Base-by-base conservation (phyloP, 1,284 basidiomycete species). In the Malassezia arunalokei region DNA sequence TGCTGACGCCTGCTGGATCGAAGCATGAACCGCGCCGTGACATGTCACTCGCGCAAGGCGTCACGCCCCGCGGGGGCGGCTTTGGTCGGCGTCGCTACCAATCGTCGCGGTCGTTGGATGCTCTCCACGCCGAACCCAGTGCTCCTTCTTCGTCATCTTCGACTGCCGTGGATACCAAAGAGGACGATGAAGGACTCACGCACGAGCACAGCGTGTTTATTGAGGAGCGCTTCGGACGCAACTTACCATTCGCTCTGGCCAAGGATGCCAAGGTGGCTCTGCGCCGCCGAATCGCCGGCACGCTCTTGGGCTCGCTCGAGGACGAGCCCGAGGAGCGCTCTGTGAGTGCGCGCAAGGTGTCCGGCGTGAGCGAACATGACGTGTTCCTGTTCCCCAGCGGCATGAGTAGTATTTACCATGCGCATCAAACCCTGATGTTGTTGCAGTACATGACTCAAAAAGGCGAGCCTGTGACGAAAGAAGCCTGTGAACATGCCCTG, bases 151-250 rank as follows among this genome's bases (percentile, higher is more conserved):
- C 28, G 17, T 9, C 20, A 5, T 29, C 35, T 6, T 15, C 35
- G 38, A 30, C 37, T 5, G 29, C 27, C 8, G 8, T 37, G 8
- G 31, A 33, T 11, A 9, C 40, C 8, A 14, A 12, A 20, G 11
- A n/a, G 31, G 68, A 74, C 28, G 66, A 70, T 20, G 77, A 78
- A 32, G 68, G 71, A 51, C 64, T 77, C 8, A 71, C 71, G 4
- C 52, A 75, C 12, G 78, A 80, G 51, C 75, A 78, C 33, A 68
- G 76, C 7, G 76, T 76, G 2, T 81, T 80, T 63, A 78, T 98
- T 35, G 94, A 98, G 74, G 91, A 98, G 75, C 83, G 91, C 17
- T 98, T 95, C 63, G 92, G 90, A 0, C 82, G 94, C 5, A 96
- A 96, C 68, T 77, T 96, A 27, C 87, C 90, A 2, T 73, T 85